Evolutionary conservation across 2,329 filamentous ascomycete genomes (phyloP).

Genomic region (Alternaria gansuensis): DNA sequence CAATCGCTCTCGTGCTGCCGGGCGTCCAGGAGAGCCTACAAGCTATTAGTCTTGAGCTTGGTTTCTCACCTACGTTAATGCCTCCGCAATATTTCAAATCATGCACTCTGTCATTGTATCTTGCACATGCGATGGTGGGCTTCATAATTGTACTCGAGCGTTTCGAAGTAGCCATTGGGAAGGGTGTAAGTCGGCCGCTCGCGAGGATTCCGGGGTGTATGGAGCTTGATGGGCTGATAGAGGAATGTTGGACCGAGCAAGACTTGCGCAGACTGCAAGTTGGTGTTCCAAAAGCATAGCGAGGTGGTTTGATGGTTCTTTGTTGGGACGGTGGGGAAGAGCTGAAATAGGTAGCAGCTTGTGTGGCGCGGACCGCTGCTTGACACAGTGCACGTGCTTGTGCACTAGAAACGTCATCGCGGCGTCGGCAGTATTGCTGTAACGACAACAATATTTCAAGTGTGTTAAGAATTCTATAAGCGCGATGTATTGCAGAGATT

Average conservation of each 20-base stretch:
- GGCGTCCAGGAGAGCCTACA: too few species aligned
- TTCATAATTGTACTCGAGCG: too few species aligned
- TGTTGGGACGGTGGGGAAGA: rapidly evolving
- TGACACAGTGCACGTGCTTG: not conserved
- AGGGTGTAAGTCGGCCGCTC: not conserved
- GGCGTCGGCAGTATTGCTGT: not conserved
- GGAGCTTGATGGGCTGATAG: not conserved
- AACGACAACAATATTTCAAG: not conserved
- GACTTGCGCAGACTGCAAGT: not conserved
- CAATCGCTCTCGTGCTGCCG: too few species aligned
- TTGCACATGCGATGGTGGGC: too few species aligned
- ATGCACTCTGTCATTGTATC: too few species aligned
- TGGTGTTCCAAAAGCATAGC: not conserved
- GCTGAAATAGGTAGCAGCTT: too few species aligned
- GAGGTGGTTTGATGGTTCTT: not conserved
- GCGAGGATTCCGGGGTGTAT: not conserved
- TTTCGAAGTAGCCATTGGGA: too few species aligned
- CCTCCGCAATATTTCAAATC: too few species aligned
- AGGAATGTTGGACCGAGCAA: not conserved
- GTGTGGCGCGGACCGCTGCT: not conserved
- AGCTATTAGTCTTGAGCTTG: too few species aligned
- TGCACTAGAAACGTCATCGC: not conserved
- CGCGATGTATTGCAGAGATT: too few species aligned
- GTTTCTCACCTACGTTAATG: too few species aligned
- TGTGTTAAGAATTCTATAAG: not conserved